Percentiles rank a stretch among this genome's conserved stretches.
Evolutionary conservation across 75 land plant genomes (phyloP).

Genomic region (Picea sitchensis): DNA sequence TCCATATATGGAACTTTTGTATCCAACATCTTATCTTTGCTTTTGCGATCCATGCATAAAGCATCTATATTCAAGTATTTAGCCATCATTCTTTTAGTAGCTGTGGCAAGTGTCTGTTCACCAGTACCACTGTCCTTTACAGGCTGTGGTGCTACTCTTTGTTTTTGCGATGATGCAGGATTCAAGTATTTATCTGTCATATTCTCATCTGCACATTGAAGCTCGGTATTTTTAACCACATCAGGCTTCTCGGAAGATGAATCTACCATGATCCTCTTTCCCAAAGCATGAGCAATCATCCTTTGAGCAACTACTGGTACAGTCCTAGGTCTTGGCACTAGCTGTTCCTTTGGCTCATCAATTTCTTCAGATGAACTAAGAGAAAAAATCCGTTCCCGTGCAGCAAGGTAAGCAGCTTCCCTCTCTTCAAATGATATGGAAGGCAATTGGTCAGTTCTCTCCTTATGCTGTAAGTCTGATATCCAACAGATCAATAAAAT

Average conservation of each 20-base stretch:
- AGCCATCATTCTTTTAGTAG: neutral
- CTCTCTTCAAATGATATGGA: slow-evolving; percentile 61
- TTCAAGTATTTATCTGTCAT: neutral
- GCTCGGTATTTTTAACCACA: neutral
- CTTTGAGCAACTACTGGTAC: slow-evolving; percentile 87
- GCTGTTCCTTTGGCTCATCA: slow-evolving; percentile 28
- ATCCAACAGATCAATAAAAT: neutral
- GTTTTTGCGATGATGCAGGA: neutral
- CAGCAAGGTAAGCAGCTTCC: slow-evolving; percentile 83
- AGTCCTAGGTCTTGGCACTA: slow-evolving; percentile 47
- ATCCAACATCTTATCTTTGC: neutral
- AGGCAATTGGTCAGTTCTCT: slow-evolving; percentile 3
- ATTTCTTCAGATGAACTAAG: slow-evolving; percentile 17
- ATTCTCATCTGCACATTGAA: neutral
- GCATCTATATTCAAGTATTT: slow-evolving; percentile 6
- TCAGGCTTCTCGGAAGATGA: neutral
- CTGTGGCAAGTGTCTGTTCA: neutral
- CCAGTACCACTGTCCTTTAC: neutral
- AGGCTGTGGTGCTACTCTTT: slow-evolving; percentile 8
- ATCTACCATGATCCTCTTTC: slow-evolving; percentile 35
- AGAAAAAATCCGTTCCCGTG: slow-evolving; percentile 85
- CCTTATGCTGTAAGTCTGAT: slow-evolving; percentile 16
- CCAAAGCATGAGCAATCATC: slow-evolving; percentile 97
- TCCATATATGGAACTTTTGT: neutral
- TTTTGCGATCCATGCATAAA: neutral